A percentile compares a stretch with the other conserved stretches of the same genome.
phyloP scores from a whole-genome alignment of 148 eudicot genomes.

The Camellia granthamiana region DNA sequence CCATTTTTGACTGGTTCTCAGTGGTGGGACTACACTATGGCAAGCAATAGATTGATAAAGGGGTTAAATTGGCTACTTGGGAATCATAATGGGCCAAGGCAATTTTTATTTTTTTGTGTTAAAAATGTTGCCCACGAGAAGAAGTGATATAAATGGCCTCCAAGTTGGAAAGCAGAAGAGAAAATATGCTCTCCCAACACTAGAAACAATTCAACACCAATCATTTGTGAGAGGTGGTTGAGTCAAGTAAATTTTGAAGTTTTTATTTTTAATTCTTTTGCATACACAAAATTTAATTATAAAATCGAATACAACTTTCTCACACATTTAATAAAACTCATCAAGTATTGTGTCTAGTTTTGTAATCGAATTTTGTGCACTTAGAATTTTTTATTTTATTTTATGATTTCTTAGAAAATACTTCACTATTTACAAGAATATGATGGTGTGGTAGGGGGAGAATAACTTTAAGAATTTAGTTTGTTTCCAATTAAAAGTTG shows the following conservation, averaged over 20 bases:
- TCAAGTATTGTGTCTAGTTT: too few relatives aligned
- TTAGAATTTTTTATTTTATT: not conserved
- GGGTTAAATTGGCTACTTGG: not conserved
- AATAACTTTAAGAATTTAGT: too few relatives aligned
- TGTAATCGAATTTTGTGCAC: not conserved
- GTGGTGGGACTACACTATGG: not conserved
- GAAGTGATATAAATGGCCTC: not conserved
- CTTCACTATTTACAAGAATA: not conserved
- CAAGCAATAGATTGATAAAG: not conserved
- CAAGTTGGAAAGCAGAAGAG: slow-evolving; percentile 1
- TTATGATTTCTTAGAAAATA: not conserved
- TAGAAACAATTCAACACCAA: not conserved
- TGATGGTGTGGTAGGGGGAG: not conserved
- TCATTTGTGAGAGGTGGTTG: not conserved
- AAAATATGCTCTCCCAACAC: not conserved
- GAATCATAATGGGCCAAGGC: not conserved
- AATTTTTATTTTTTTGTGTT: not conserved
- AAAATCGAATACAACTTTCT: too few relatives aligned
- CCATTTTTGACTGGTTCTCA: not conserved
- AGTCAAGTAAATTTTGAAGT: too few relatives aligned
- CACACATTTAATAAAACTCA: too few relatives aligned
- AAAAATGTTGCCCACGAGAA: not conserved
- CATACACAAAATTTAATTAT: too few relatives aligned
- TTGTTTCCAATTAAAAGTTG: too few relatives aligned
- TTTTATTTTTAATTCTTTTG: too few relatives aligned